phyloP scores from a whole-genome alignment of 176 grass and related monocot species.

The Neostapfia colusana region DNA sequence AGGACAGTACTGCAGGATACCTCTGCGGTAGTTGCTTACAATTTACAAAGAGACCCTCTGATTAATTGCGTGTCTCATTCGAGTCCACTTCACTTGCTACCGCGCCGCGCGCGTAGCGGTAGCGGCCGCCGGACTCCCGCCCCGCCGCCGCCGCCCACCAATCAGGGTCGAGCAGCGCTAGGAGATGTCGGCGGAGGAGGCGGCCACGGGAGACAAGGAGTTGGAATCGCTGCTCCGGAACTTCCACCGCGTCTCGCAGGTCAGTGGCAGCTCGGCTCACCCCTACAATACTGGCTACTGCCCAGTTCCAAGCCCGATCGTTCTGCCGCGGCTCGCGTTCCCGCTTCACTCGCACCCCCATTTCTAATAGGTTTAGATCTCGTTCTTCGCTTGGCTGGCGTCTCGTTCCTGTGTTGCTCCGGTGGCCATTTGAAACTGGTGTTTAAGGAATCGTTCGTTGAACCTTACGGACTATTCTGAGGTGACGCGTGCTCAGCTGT shows the following conservation, averaged over 20 bases:
- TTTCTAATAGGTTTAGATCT: background rate
- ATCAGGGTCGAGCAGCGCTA: background rate
- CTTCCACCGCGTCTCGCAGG: constrained; percentile 73
- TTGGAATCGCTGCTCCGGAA: constrained; percentile 55
- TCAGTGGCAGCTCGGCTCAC: constrained; percentile 19
- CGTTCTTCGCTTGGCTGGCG: background rate
- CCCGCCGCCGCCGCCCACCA: no score
- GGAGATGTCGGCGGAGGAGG: constrained; percentile 15
- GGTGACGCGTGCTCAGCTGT: background rate
- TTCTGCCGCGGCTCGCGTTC: background rate
- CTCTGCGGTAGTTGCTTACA: no score
- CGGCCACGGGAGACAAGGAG: constrained; percentile 44
- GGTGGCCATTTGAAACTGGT: background rate
- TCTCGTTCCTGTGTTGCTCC: background rate
- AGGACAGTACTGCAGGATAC: no score
- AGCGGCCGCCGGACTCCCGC: background rate
- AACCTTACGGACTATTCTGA: background rate
- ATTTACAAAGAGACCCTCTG: no score
- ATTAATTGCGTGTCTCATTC: background rate
- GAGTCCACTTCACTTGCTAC: no score
- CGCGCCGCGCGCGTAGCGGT: background rate
- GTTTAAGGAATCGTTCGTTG: background rate
- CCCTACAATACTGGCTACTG: no score
- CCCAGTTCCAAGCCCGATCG: background rate
- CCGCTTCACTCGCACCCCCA: background rate